Evolutionary conservation across 176 grass and related monocot species (phyloP), one percentile per base, ranked within the genome.

Genomic region (Poa pratensis): DNA sequence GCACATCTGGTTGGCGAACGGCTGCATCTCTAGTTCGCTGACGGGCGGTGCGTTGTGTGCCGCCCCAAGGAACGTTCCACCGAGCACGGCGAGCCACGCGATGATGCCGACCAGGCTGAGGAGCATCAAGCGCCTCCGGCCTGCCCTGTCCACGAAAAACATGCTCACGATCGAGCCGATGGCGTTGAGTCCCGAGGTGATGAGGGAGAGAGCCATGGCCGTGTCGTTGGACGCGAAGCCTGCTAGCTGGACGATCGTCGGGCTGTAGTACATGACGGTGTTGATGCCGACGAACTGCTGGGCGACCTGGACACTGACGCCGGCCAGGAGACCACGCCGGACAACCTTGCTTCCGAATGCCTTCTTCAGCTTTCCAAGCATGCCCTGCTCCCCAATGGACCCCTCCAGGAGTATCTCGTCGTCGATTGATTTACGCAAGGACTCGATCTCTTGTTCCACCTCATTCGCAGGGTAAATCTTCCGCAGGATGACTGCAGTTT

Each of bases 251-350:
- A 98, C 93, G 62, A 98, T 95, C 40, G 96, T 98, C 37, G 96
- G 96, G 66, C 96, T 98, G 81, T 98, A 98, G 85, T 98, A 98
- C 96, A 98, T 98, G 48, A 98, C 96, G 24, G 96, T 95, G 57
- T 98, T 98, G 85, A 98, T 98, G 45, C 96, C 96, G 1, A 95
- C 91, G 78, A 98, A 94, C 69, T 98, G 96, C 67, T 98, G 93
- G 9, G 93, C 93, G 9, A 98, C 91, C 86, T 98, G 96, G 55
- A 86, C 92, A 42, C 90, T 61, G 52, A 98, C 62, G 80, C 96
- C 96, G 54, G 96, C 96, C 54, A 85, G 9, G 24, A 98, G 91
- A 2, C 96, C 96, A 14, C 93, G 87, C 16, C 93, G 88, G 57
- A 98, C 96, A 46, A 90, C 82, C 82, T 82, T 68, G 77, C 74